Evolutionary conservation across 306 rosid genomes (phyloP), one percentile per base, ranked within the genome.

Genomic region (Quercus glauca): DNA sequence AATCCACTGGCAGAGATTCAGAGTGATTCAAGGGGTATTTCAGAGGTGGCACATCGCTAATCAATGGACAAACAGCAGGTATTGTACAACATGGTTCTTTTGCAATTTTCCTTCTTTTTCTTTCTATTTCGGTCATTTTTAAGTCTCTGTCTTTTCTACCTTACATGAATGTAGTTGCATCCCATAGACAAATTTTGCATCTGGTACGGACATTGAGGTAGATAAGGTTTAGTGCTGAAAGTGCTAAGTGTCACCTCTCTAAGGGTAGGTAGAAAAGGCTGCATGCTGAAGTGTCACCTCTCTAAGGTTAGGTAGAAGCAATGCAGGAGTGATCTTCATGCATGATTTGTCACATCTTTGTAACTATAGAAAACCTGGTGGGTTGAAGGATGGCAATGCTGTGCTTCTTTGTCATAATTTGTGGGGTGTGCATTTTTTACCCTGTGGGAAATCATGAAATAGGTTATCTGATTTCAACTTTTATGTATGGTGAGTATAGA

Each of bases 1-100:
- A 96, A 90, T 82, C 99, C 99, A 3, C 85, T 93, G 79, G 99
- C 98, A 8, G 93, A 88, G 81, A 84, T 87, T 31, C 93, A 52
- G 76, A 71, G 82, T 6, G 78, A 81, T 81, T 74, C 91, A 18
- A 84, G 90, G 84, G 83, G 74, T 53, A 79, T 73, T 28, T 35
- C 41, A 72, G 78, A 76, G 68, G 73, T 18, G 45, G 79, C 74
- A 59, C 85, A 33, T 65, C 79, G 80, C 60, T 84, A 78, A 80
- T 73, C 75, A 79, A 41, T 31, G 78, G 26, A 68, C 45, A 58
- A 78, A 76, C 71, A 35, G 37, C 70, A 88, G 91, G 91, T 88
- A 82, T 25, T 19, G 20, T 69, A 41, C 15, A 53, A 43, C 52
- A 11, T 28, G 23, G 21, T 51, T 26, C 31, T 1, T 43, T 57